These are phyloP conservation scores for Phyllosticta capitalensis DNA, from an alignment of 2,329 filamentous ascomycete genomes.

Conservation along the genomic window DNA sequence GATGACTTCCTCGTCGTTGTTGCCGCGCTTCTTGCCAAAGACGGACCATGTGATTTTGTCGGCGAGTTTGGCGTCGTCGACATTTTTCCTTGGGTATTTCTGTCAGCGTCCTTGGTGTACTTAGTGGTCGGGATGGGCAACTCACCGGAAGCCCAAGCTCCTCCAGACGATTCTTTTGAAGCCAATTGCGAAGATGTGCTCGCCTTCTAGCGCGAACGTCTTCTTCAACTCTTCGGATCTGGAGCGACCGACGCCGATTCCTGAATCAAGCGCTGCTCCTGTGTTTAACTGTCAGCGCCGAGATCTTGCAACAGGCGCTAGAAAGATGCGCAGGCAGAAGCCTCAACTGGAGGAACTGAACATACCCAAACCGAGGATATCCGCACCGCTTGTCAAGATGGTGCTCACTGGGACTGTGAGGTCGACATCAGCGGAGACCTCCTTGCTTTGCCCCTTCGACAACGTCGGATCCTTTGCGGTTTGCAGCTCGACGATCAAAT, in stretches of 20 bases:
- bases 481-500: slow-evolving; percentile 10
- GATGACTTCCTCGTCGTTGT: neutral
- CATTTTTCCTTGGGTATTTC: neutral
- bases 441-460: neutral
- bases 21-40: neutral
- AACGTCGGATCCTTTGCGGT: slow-evolving; percentile 5
- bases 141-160: neutral
- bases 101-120: neutral
- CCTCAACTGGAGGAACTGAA: neutral
- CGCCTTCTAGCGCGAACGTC: neutral
- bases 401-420: neutral
- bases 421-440: neutral
- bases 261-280: neutral
- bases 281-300: neutral
- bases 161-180: neutral
- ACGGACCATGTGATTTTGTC: neutral
- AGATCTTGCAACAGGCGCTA: neutral
- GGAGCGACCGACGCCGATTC: neutral
- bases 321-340: too few relatives aligned
- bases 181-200: neutral
- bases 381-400: neutral
- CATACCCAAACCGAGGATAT: neutral
- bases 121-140: neutral
- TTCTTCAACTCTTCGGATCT: neutral
- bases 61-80: neutral